Evolutionary conservation across 192 early-diverging fungal genomes (phyloP).

Genomic region (Backusella macrospora): DNA sequence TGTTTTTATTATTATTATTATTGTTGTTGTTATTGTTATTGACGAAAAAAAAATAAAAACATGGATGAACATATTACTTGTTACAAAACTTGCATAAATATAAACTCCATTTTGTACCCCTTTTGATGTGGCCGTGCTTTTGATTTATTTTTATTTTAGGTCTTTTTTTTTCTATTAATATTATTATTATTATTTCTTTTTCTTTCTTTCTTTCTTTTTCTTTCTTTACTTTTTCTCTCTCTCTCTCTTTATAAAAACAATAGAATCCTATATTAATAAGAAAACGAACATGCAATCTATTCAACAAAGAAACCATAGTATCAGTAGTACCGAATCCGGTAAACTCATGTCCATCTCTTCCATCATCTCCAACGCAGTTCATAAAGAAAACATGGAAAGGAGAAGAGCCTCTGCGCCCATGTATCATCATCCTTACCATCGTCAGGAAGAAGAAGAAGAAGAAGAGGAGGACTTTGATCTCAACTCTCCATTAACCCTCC

Average conservation of each 20-base stretch:
- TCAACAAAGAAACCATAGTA: constrained; percentile 12
- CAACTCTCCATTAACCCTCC: constrained; percentile 44
- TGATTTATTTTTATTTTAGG: background rate
- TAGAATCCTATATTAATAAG: too few relatives aligned
- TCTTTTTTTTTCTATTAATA: background rate
- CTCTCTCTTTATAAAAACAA: background rate
- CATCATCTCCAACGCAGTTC: constrained; percentile 22
- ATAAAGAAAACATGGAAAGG: too few relatives aligned
- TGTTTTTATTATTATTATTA: too few relatives aligned
- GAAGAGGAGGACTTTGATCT: background rate
- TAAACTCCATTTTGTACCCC: background rate
- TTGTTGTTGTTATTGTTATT: too few relatives aligned
- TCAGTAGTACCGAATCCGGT: background rate
- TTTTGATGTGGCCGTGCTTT: background rate
- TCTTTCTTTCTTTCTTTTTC: background rate
- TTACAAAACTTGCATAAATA: constrained; percentile 5
- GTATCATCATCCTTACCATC: too few relatives aligned
- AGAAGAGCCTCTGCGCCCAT: too few relatives aligned
- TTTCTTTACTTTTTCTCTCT: background rate
- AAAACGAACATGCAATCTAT: constrained; percentile 20
- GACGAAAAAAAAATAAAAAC: too few relatives aligned
- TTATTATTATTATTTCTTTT: background rate
- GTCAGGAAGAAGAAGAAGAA: too few relatives aligned
- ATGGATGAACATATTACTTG: too few relatives aligned
- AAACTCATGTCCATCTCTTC: constrained; percentile 35